phyloP scores from a whole-genome alignment of 2,329 filamentous ascomycete species.

The Colletotrichum sp. region DNA sequence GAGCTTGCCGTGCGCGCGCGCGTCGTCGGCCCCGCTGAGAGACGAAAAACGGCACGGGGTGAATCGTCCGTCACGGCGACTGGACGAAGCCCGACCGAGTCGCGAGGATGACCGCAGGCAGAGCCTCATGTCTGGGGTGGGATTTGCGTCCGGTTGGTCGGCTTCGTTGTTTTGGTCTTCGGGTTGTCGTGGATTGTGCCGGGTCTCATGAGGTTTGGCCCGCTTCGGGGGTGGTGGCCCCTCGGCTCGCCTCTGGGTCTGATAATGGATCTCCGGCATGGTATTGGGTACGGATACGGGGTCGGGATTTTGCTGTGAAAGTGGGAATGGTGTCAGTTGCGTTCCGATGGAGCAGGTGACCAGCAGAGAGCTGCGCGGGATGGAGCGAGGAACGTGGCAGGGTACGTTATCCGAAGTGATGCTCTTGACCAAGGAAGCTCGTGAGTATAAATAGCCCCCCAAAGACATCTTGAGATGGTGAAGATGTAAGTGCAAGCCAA shows the following conservation, averaged over 20 bases:
- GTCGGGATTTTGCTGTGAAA: background rate
- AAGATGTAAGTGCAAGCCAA: background rate
- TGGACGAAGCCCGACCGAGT: background rate
- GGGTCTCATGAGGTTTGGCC: background rate
- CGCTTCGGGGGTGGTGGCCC: background rate
- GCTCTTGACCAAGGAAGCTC: background rate
- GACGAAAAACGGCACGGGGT: background rate
- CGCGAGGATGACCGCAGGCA: background rate
- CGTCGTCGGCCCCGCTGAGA: background rate
- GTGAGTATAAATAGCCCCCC: background rate
- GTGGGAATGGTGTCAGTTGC: background rate
- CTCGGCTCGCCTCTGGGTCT: background rate
- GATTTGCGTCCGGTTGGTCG: background rate
- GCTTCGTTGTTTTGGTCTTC: background rate
- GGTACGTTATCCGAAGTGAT: background rate
- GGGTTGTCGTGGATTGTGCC: background rate
- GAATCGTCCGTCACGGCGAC: background rate
- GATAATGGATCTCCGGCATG: background rate
- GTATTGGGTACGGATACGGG: background rate
- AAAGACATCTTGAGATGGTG: rapidly evolving
- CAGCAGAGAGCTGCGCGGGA: background rate
- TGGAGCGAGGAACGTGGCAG: background rate
- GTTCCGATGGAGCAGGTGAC: background rate
- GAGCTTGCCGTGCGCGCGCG: background rate
- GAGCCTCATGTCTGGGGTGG: background rate